These are phyloP conservation scores for Apiospora phragmitis DNA, from an alignment of 2,329 filamentous ascomycete genomes.

Conservation along the genomic window DNA sequence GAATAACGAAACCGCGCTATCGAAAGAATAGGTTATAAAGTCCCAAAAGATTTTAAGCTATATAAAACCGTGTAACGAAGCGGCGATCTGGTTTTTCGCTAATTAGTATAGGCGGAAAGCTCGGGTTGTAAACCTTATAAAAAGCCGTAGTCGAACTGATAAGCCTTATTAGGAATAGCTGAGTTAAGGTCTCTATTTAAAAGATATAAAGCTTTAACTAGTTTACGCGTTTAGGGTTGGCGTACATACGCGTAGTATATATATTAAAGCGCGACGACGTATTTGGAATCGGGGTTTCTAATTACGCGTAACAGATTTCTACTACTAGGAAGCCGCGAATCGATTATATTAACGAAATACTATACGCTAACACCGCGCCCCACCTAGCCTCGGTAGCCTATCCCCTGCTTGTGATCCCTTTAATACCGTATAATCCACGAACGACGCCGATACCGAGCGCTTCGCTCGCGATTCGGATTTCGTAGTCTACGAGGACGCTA, in stretches of 20 bases:
- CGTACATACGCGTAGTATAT: background rate
- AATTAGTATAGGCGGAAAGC: background rate
- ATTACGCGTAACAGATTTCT: background rate
- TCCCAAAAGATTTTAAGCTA: conserved; percentile 1
- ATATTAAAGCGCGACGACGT: background rate
- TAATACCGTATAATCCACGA: background rate
- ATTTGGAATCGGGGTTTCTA: background rate
- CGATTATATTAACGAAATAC: background rate
- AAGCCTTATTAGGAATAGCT: background rate
- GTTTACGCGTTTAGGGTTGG: background rate
- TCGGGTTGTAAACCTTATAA: background rate
- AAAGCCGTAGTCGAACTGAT: too few species aligned
- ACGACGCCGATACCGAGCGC: background rate
- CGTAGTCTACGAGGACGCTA: too few species aligned
- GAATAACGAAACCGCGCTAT: background rate
- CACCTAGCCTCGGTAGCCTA: background rate
- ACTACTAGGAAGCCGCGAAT: background rate
- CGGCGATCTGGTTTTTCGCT: background rate
- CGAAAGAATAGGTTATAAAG: background rate
- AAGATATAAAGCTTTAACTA: background rate
- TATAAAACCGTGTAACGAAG: conserved; percentile 1
- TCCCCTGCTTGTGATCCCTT: background rate
- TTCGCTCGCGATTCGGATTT: too few species aligned
- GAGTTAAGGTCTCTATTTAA: background rate
- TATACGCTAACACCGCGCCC: background rate